Base-by-base conservation (phyloP, 164 flowering plant species). In the Piper betle region DNA sequence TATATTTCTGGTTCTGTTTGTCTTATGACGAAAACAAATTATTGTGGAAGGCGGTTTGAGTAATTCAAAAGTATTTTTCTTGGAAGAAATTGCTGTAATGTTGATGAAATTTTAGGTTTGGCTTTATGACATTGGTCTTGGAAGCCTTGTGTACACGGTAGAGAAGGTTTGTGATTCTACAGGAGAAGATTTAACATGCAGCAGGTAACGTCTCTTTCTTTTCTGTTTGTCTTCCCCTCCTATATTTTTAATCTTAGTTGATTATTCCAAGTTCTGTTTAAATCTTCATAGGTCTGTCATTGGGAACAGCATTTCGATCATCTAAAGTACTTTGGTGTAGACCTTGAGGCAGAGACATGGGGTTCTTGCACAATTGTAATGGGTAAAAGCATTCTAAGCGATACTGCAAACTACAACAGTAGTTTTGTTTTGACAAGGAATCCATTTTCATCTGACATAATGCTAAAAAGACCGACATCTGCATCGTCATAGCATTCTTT, bases 171-270 rank as follows among this genome's bases (percentile, higher is more conserved):
- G 99, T 69, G 99, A 94, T 73, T 68, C 58, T 53, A 81, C 96
- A 40, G 99, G 99, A n/a, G 99, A 94, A 77, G 99, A 94, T 70
- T 90, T 96, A 40, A 5, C 78, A 17, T 94, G 99, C 66, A 84
- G 97, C 87, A 83, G 99, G 98, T 82, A 76, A 11, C 0, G 9
- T 42, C 7, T 42, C 0, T 19, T 50, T 53, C 15, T 43, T 25
- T 13, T 11, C 37, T 19, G 10, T 52, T 61, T 42, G 7, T 2
- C 2, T 42, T 42, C 46, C 11, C 7, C 9, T 42, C 46, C 1
- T 42, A 2, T 42, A 6, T 42, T 42, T 42, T 6, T n/a, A n/a
- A 6, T 42, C 46, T 42, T 42, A 6, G 11, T 2, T 42, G 9
- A 42, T 6, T 42, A 6, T 6, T 42, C 46, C 11, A 6, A 42